A percentile compares a stretch with the other conserved stretches of the same genome.
Conservation (phyloP, 2,329 filamentous ascomycete genomes). For the Emydomyces testavorans region DNA sequence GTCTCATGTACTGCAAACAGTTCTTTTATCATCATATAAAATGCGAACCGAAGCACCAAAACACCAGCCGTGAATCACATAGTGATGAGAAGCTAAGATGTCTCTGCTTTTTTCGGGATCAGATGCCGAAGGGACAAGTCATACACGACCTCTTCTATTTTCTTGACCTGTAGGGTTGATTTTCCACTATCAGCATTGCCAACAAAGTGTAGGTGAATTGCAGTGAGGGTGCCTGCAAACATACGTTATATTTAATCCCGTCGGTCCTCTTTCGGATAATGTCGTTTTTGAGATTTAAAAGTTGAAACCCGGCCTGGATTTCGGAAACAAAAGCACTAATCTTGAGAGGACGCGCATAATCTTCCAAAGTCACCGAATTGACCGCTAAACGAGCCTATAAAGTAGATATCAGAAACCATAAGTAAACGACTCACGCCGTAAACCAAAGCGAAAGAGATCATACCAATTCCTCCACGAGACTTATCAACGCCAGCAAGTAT, state of each 20-base stretch:
- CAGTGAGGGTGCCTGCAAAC: constrained; percentile 14
- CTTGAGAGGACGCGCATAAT: constrained; percentile 71
- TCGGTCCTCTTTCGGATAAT: constrained; percentile 76
- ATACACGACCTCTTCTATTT: constrained; percentile 96
- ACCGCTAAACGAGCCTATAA: constrained; percentile 66
- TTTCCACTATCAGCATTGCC: constrained; percentile 1
- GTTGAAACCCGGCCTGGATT: constrained; percentile 87
- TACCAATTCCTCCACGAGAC: constrained; percentile 77
- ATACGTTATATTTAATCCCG: constrained; percentile 77
- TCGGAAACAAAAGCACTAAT: constrained; percentile 93
- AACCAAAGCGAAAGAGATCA: neutral
- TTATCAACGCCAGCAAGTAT: constrained; percentile 79
- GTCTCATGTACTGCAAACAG: too few relatives aligned
- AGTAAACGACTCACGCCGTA: too few relatives aligned
- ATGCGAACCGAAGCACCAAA: too few relatives aligned
- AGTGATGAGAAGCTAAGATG: neutral
- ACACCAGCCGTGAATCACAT: too few relatives aligned
- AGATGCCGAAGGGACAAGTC: constrained; percentile 80
- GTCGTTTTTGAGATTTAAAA: constrained; percentile 96
- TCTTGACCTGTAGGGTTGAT: constrained; percentile 56
- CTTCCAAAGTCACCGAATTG: constrained; percentile 85
- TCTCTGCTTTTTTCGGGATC: constrained; percentile 43
- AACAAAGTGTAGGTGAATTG: neutral
- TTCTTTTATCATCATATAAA: too few relatives aligned
- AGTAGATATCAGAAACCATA: neutral